A percentile compares a stretch with the other conserved stretches of the same genome.
phyloP scores from a whole-genome alignment of 805 yeast genomes.

The Metschnikowia lunata region DNA sequence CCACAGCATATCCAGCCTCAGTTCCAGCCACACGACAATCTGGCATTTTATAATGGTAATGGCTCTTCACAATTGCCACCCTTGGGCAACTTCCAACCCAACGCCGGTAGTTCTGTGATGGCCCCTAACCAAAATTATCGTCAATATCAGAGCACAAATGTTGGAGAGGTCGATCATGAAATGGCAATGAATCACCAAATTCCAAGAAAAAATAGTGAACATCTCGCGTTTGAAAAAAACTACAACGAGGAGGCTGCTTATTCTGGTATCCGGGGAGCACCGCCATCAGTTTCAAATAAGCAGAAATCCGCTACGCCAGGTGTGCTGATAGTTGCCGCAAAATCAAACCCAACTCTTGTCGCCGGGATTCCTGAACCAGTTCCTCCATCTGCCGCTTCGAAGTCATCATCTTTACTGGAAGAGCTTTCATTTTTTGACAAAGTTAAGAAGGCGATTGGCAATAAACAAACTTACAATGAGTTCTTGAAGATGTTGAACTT shows the following conservation, averaged over 20 bases:
- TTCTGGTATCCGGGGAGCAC: conserved; percentile 42
- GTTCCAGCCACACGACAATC: conserved; percentile 10
- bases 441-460: conserved; percentile 82
- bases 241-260: conserved; percentile 45
- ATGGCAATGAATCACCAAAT: neutral
- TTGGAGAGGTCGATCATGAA: conserved; percentile 8
- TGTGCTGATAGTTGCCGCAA: conserved; percentile 24
- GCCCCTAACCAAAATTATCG: conserved; percentile 27
- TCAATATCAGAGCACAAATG: conserved; percentile 13
- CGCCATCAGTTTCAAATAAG: conserved; percentile 14
- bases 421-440: conserved; percentile 90
- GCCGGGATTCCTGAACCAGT: conserved; percentile 87
- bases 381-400: conserved; percentile 39
- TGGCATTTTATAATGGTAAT: conserved; percentile 14
- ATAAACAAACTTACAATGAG: conserved; percentile 87
- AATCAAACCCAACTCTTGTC: conserved; percentile 59
- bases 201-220: conserved; percentile 20
- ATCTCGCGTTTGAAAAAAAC: conserved; percentile 28
- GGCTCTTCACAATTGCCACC: conserved; percentile 66
- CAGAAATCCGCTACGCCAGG: conserved; percentile 13
- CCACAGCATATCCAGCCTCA: conserved; percentile 18
- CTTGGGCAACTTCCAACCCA: conserved; percentile 82
- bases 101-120: conserved; percentile 32
- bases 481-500: conserved; percentile 83
- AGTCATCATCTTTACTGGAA: conserved; percentile 64